Evolutionary conservation across 352 stramenopile species (phyloP).

Genomic region (Phytophthora pisi): DNA sequence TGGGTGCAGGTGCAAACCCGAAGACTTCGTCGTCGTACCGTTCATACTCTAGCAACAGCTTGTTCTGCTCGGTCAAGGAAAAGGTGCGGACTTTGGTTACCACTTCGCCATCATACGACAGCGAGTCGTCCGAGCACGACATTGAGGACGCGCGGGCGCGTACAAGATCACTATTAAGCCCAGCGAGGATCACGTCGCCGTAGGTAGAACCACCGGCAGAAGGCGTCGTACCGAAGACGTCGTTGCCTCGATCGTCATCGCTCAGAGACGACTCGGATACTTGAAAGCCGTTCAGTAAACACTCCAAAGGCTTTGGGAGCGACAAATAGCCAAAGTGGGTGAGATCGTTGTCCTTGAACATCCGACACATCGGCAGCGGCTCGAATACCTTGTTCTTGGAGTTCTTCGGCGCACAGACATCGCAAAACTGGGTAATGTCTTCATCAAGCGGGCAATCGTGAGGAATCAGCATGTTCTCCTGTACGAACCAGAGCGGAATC

Average conservation of each 20-base stretch:
- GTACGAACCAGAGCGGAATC: constrained; percentile 85
- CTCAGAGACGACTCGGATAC: constrained; percentile 24
- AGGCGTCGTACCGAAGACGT: constrained; percentile 34
- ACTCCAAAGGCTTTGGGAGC: constrained; percentile 71
- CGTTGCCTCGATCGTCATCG: constrained; percentile 47
- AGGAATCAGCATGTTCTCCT: constrained; percentile 77
- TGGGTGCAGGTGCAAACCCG: constrained; percentile 35
- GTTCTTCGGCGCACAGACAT: constrained; percentile 61
- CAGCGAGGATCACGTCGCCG: constrained; percentile 59
- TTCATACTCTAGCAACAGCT: constrained; percentile 60
- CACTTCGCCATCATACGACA: constrained; percentile 44
- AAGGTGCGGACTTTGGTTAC: constrained; percentile 57
- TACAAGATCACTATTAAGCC: constrained; percentile 70
- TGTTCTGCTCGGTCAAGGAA: constrained; percentile 51
- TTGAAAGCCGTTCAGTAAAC: constrained; percentile 58
- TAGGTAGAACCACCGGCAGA: constrained; percentile 54
- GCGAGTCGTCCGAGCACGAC: constrained; percentile 50
- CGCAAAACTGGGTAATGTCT: constrained; percentile 69
- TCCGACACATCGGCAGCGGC: constrained; percentile 75
- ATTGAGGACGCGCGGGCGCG: constrained; percentile 66
- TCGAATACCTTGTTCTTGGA: constrained; percentile 64
- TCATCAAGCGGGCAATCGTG: constrained; percentile 72
- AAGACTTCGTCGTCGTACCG: constrained; percentile 81
- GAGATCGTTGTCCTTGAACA: constrained; percentile 63
- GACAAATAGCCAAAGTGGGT: constrained; percentile 41